phyloP scores from a whole-genome alignment of 1,284 basidiomycete genomes.

The Boletus semigastroideus region DNA sequence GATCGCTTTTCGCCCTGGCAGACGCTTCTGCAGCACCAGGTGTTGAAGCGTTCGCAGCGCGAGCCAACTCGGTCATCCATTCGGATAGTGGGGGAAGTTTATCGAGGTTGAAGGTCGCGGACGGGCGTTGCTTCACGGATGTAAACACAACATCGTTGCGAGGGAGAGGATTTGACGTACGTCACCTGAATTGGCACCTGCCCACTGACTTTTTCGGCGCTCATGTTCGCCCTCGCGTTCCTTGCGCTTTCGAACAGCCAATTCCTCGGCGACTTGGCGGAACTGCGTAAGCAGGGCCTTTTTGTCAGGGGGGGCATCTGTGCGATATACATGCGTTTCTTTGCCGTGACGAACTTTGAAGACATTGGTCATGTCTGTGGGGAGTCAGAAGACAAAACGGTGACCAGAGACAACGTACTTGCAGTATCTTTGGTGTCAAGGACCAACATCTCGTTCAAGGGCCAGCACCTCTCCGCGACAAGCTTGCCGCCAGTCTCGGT shows the following conservation, averaged over 20 bases:
- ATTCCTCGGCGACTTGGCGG: conserved; percentile 89
- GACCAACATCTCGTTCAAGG: conserved; percentile 88
- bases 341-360: conserved; percentile 94
- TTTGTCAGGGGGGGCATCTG: conserved; percentile 82
- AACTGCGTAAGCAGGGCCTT: conserved; percentile 83
- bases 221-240: conserved; percentile 92
- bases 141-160: conserved; percentile 19
- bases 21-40: conserved; percentile 23
- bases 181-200: conserved; percentile 54
- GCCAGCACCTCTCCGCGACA: conserved; percentile 92
- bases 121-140: conserved; percentile 34
- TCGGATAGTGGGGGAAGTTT: conserved; percentile 57
- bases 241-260: conserved; percentile 84
- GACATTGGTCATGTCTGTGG: conserved; percentile 85
- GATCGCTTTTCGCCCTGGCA: conserved; percentile 69
- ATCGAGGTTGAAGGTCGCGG: conserved; percentile 34
- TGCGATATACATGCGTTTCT: conserved; percentile 92
- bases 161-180: conserved; percentile 39
- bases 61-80: conserved; percentile 67
- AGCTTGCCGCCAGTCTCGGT: conserved; percentile 59
- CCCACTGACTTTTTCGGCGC: conserved; percentile 79
- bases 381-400: conserved; percentile 2
- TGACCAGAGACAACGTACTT: conserved; percentile 47
- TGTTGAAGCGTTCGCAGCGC: conserved; percentile 30
- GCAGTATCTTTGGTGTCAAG: conserved; percentile 94